Conservation (phyloP, 257 asterid species). For the Schizonepeta tenuifolia region DNA sequence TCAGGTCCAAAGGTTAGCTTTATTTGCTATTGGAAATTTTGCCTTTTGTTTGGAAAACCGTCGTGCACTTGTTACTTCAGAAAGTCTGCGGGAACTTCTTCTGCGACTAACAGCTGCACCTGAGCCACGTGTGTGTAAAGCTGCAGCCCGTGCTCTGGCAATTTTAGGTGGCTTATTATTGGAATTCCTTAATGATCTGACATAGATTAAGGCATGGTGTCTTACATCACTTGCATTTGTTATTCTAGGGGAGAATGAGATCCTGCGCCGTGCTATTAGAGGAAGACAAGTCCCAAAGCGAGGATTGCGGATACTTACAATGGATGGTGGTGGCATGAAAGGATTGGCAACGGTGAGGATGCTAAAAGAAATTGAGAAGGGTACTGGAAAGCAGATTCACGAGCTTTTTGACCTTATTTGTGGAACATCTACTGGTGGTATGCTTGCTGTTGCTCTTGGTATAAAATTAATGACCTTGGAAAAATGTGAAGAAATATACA, state of each 20-base stretch:
- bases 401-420: constrained; percentile 98
- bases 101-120: constrained; percentile 80
- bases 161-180: constrained; percentile 66
- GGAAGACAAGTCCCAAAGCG: constrained; percentile 88
- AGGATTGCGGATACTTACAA: constrained; percentile 89
- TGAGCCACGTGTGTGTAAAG: constrained; percentile 79
- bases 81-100: constrained; percentile 98
- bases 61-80: constrained; percentile 78
- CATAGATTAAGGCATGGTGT: constrained; percentile 24
- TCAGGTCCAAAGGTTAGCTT: constrained; percentile 91
- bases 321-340: constrained; percentile 99
- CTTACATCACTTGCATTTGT: constrained; percentile 31
- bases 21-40: constrained; percentile 87
- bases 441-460: constrained; percentile 99
- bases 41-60: constrained; percentile 97
- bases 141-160: constrained; percentile 98
- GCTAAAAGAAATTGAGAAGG: constrained; percentile 88
- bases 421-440: constrained; percentile 99
- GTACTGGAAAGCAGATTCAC: constrained; percentile 94
- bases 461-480: constrained; percentile 90
- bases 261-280: constrained; percentile 86
- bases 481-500: constrained; percentile 95
- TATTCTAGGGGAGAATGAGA: constrained; percentile 89
- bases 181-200: not conserved
- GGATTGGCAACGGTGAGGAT: constrained; percentile 97